Evolutionary conservation across 2,329 filamentous ascomycete species (phyloP), one percentile per base, ranked within the genome.

Genomic region (Dothistroma septosporum): DNA sequence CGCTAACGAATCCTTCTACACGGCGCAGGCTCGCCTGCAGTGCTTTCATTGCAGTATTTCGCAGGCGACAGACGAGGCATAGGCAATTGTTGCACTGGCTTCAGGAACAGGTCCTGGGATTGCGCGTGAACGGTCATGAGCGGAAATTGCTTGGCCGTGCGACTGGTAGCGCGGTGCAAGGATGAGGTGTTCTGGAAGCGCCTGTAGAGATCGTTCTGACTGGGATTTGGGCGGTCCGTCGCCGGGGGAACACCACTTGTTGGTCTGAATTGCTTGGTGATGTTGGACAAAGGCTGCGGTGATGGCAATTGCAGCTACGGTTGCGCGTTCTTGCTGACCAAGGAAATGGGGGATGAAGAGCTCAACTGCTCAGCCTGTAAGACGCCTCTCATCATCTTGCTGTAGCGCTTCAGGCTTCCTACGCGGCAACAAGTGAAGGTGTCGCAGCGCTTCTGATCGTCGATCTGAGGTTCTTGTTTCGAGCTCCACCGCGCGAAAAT

Each of bases 21-120:
- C 53, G 35, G 59, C 41, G 58, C 63, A 89, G 87, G 79, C 78
- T 93, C 61, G 87, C 86, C 0, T 85, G 86, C 55, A 79, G 80
- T 31, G 91, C 91, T 5, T 96, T 96, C 69, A 74, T 79, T 50
- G 77, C 80, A 55, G 86, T 94, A 31, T 79, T 97, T 68, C 73
- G 75, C 53, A 82, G 80, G 67, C 91, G 88, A 73, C 92, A 96
- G 79, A 87, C 87, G 35, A 83, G 80, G 58, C 90, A 91, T 74
- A 70, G 70, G 5, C 76, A 76, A 32, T 81, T 92, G 14, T 75
- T 97, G 60, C 73, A 72, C 33, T 96, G 91, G 91, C 75, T 96
- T 61, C 79, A 69, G 53, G 61, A 50, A 55, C 72, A 74, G 37
- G 12, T 55, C 62, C 65, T 77, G 63, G 58, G 50, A 47, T 37